A percentile compares a stretch with the other conserved stretches of the same genome.
phyloP scores from a whole-genome alignment of 2,329 filamentous ascomycete genomes.

The Cladosporium sp. region DNA sequence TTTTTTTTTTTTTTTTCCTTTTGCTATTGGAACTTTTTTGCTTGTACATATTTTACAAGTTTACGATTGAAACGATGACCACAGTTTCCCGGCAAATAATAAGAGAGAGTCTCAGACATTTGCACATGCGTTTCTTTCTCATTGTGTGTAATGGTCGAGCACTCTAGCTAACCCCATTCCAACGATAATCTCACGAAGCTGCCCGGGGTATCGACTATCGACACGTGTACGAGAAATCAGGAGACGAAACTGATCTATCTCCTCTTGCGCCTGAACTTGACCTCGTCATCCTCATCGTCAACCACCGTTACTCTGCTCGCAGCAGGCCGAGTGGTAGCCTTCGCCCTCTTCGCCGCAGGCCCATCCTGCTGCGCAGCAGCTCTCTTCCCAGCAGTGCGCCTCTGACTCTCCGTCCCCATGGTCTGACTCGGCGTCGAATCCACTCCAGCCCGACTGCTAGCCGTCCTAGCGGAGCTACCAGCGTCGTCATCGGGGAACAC shows the following conservation, averaged over 20 bases:
- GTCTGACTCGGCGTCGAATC: constrained; percentile 26
- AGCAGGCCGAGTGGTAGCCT: constrained; percentile 27
- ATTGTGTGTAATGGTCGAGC: neutral
- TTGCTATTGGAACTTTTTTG: neutral
- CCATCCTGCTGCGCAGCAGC: constrained; percentile 26
- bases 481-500: constrained; percentile 22
- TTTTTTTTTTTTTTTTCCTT: neutral
- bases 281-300: constrained; percentile 58
- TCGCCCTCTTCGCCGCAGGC: constrained; percentile 34
- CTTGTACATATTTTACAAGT: neutral
- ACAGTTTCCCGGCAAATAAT: neutral
- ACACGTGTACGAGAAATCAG: neutral
- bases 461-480: neutral
- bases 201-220: neutral
- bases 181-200: neutral
- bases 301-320: constrained; percentile 24
- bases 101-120: neutral
- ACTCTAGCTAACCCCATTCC: neutral
- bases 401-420: constrained; percentile 24
- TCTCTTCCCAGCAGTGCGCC: constrained; percentile 31
- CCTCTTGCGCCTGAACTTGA: constrained; percentile 54
- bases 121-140: neutral
- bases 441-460: neutral
- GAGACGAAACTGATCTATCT: neutral
- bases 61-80: neutral